Evolutionary conservation across 441 rosid genomes (phyloP).

Genomic region (Croton laevigatus): DNA sequence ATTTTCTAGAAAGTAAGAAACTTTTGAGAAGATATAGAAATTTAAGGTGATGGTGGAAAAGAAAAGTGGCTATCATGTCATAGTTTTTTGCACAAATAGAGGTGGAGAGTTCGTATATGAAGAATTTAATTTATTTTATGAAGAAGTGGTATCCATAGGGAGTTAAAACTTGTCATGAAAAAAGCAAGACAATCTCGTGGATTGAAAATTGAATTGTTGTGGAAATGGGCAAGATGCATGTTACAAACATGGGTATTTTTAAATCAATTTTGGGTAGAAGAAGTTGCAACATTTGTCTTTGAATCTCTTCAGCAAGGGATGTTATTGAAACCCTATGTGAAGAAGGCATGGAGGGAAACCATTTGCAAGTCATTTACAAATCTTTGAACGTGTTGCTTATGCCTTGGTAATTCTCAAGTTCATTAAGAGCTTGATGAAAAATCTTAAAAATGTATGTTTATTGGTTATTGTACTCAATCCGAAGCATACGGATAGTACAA

Average conservation of each 20-base stretch:
- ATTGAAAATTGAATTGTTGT: neutral
- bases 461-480: too few species aligned
- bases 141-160: neutral
- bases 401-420: too few species aligned
- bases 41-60: conserved; percentile 2
- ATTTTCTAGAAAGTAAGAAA: neutral
- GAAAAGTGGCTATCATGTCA: neutral
- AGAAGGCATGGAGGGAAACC: too few species aligned
- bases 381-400: too few species aligned
- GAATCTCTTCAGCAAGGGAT: neutral
- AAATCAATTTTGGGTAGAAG: neutral
- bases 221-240: neutral
- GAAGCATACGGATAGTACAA: too few species aligned
- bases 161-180: neutral
- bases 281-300: neutral
- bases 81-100: neutral
- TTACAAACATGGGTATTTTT: neutral
- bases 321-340: neutral
- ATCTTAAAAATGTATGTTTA: too few species aligned
- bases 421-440: neutral
- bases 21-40: neutral
- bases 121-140: neutral
- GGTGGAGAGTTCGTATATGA: neutral
- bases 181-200: neutral
- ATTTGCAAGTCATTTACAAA: too few species aligned